Conservation (phyloP, 2,329 filamentous ascomycete species). For the Phyllosticta citrichinensis region DNA sequence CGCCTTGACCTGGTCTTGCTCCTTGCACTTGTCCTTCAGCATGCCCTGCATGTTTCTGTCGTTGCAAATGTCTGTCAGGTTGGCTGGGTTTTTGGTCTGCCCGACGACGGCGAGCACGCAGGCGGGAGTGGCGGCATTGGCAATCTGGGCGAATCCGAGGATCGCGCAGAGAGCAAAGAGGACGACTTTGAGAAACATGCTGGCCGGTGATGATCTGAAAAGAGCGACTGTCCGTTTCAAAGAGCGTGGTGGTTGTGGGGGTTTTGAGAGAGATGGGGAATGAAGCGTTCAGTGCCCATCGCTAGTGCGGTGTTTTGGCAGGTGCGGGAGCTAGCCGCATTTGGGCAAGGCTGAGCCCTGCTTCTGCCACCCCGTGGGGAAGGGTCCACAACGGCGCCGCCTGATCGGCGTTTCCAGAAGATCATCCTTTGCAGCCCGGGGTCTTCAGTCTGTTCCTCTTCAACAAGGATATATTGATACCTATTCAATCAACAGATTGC, state of each 20-base stretch:
- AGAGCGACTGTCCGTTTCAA: background rate
- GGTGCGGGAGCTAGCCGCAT: background rate
- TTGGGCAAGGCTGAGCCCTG: background rate
- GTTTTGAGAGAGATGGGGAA: background rate
- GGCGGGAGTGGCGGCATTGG: conserved; percentile 11
- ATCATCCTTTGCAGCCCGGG: background rate
- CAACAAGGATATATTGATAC: too few species aligned
- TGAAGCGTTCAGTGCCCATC: background rate
- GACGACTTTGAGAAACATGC: conserved; percentile 11
- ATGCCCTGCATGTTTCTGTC: background rate
- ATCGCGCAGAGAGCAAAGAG: conserved; percentile 7
- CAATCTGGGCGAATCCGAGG: conserved; percentile 11
- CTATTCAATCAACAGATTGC: too few species aligned
- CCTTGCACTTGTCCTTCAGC: conserved; percentile 6
- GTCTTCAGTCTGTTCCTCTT: background rate
- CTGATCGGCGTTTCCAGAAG: background rate
- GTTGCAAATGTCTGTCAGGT: conserved; percentile 12
- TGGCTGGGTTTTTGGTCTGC: conserved; percentile 4
- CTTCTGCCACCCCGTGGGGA: background rate
- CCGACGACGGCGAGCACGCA: conserved; percentile 12
- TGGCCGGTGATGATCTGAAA: background rate
- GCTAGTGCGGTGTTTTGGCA: background rate
- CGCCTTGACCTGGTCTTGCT: background rate
- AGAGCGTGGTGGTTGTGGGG: background rate
- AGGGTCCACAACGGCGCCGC: background rate